Base-by-base conservation (phyloP, 352 stramenopile genomes). In the Phytophthora brassicae region DNA sequence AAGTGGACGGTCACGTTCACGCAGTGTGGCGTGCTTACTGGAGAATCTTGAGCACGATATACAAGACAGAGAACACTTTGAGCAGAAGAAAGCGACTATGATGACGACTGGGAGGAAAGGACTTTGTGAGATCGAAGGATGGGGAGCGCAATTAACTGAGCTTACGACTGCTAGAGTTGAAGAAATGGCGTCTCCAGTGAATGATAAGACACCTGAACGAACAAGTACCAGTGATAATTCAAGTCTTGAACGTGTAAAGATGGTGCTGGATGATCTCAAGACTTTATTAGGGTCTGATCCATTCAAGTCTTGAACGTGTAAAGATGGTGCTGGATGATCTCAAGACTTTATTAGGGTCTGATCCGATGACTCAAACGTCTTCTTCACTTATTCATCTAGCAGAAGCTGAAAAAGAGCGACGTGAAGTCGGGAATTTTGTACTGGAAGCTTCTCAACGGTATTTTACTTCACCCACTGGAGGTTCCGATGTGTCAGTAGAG, bases 351-450 rank as follows among this genome's bases (percentile, higher is more conserved):
- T 52, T 88, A 26, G 70, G 50, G 24, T 75, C 72, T 3, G 80
- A 89, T 8, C 68, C 77, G 6, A 42, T 61, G 33, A 68, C 72
- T 28, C 71, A 73, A 70, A 86, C 80, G 8, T 81, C 60, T 5
- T 85, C 76, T 1, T 86, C 78, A 0, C 23, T 87, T n/a, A 51
- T 82, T 2, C 72, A 85, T 8, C 28, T 81, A n/a, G 56, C 52
- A 1, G 75, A 86, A 26, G 55, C 70, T 2, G 78, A 88, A 44
- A 81, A 75, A 46, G 74, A 74, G n/a, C 51, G 80, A 42, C 80
- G 80, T 6, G 80, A 86, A 64, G 67, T 86, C 4, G 78, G 69
- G 9, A 62, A 63, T 29, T 81, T 86, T 13, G 70, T 87, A 3
- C 42, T 86, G 2, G 74, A 85, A 19, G 56, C 70, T 19, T 71